A percentile compares a stretch with the other conserved stretches of the same genome.
Evolutionary conservation across 768 basidiomycete species (phyloP).

Genomic region (Sporobolomyces pararoseus): DNA sequence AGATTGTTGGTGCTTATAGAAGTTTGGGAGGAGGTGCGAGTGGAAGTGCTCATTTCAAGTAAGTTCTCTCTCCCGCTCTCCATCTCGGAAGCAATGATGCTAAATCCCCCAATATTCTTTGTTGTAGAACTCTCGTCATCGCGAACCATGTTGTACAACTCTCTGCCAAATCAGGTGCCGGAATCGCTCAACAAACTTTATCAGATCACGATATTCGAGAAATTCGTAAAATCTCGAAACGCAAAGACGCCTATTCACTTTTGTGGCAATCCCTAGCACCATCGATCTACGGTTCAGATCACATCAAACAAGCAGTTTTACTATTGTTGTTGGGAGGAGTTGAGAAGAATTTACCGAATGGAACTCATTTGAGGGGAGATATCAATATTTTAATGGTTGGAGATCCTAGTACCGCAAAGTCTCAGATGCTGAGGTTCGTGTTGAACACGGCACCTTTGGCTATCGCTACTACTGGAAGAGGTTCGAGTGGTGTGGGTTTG

Average conservation of each 20-base stretch:
- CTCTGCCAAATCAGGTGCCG: constrained; percentile 89
- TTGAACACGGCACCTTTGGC: constrained; percentile 92
- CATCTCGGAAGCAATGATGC: constrained; percentile 5
- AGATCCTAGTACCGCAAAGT: constrained; percentile 98
- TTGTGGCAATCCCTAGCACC: constrained; percentile 93
- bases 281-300: constrained; percentile 92
- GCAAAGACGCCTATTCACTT: constrained; percentile 76
- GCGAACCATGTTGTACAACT: constrained; percentile 93
- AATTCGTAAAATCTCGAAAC: constrained; percentile 89
- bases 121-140: constrained; percentile 74
- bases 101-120: constrained; percentile 21
- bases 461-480: constrained; percentile 95
- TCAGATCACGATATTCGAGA: constrained; percentile 91
- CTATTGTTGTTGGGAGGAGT: constrained; percentile 91
- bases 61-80: constrained; percentile 37
- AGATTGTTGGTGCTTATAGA: constrained; percentile 90
- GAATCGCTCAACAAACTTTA: constrained; percentile 84
- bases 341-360: constrained; percentile 95
- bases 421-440: constrained; percentile 90
- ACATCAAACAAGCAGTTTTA: constrained; percentile 89
- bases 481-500: constrained; percentile 96
- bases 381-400: constrained; percentile 99
- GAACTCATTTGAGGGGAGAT: constrained; percentile 97
- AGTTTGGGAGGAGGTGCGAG: constrained; percentile 83
- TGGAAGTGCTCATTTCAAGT: constrained; percentile 83